Percentiles rank a stretch among this genome's conserved stretches.
Conservation (phyloP, 176 grass and related monocot genomes). For the Eragrostis curvula region DNA sequence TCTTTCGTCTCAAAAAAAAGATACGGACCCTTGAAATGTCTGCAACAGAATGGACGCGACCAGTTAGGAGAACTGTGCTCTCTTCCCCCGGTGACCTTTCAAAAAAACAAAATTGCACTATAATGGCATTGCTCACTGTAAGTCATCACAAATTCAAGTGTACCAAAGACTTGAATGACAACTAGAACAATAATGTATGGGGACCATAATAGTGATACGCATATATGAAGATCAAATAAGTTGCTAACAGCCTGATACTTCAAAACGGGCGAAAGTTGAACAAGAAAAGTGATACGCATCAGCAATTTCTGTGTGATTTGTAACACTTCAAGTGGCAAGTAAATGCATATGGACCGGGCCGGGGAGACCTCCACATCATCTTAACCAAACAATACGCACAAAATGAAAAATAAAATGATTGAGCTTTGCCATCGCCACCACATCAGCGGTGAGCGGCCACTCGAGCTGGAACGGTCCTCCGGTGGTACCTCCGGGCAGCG, state of each 20-base stretch:
- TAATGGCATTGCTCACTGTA: too few species aligned
- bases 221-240: not conserved
- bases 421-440: not conserved
- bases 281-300: not conserved
- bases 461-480: conserved; percentile 30
- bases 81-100: too few species aligned
- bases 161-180: too few species aligned
- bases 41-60: not conserved
- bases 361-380: not conserved
- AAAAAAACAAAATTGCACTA: too few species aligned
- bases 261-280: not conserved
- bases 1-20: too few species aligned
- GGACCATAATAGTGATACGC: too few species aligned
- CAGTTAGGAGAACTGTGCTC: not conserved
- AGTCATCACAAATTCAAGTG: too few species aligned
- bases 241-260: not conserved
- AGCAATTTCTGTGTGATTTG: not conserved
- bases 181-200: too few species aligned
- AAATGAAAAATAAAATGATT: not conserved
- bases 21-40: conserved; percentile 52
- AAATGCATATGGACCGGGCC: not conserved
- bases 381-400: not conserved
- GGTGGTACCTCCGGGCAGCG: conserved; percentile 36
- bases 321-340: not conserved
- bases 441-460: not conserved